Percentiles rank a stretch among this genome's conserved stretches.
phyloP scores from a whole-genome alignment of 768 basidiomycete genomes.

The Stropharia rugosoannulata region DNA sequence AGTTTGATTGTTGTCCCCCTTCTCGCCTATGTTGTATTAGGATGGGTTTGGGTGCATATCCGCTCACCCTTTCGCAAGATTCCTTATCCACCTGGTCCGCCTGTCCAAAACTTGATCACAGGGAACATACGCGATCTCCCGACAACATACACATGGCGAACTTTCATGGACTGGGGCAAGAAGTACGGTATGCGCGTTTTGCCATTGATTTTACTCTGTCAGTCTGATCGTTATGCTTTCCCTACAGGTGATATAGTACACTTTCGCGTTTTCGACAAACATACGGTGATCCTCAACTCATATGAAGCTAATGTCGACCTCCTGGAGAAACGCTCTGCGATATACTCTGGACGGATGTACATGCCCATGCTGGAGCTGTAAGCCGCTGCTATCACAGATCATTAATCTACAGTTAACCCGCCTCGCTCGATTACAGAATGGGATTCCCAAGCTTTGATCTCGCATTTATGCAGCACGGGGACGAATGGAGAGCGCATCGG shows the following conservation, averaged over 20 bases:
- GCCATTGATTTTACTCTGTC: too few relatives aligned
- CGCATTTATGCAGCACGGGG: slow-evolving; percentile 26
- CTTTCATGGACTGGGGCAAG: background rate
- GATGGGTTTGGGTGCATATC: background rate
- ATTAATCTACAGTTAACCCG: background rate
- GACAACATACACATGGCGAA: background rate
- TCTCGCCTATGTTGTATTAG: background rate
- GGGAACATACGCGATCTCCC: background rate
- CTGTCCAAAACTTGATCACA: background rate
- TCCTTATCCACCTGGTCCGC: slow-evolving; percentile 2
- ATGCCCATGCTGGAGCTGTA: slow-evolving; percentile 20
- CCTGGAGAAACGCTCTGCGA: slow-evolving; percentile 21
- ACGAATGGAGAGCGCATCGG: slow-evolving; percentile 28
- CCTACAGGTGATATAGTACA: slow-evolving; percentile 24
- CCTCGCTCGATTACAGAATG: slow-evolving; percentile 20
- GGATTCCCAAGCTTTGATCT: slow-evolving; percentile 28
- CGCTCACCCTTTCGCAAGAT: background rate
- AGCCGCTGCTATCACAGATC: background rate
- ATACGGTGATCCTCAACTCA: slow-evolving; percentile 23
- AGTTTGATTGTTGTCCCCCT: background rate
- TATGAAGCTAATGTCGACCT: slow-evolving; percentile 20
- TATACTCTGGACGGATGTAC: slow-evolving; percentile 22
- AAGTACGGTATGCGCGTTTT: background rate
- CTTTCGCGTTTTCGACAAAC: slow-evolving; percentile 15
- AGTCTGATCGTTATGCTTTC: background rate